Evolutionary conservation across 495 filamentous ascomycete species (phyloP).

Genomic region (Hyaloscypha bicolor): DNA sequence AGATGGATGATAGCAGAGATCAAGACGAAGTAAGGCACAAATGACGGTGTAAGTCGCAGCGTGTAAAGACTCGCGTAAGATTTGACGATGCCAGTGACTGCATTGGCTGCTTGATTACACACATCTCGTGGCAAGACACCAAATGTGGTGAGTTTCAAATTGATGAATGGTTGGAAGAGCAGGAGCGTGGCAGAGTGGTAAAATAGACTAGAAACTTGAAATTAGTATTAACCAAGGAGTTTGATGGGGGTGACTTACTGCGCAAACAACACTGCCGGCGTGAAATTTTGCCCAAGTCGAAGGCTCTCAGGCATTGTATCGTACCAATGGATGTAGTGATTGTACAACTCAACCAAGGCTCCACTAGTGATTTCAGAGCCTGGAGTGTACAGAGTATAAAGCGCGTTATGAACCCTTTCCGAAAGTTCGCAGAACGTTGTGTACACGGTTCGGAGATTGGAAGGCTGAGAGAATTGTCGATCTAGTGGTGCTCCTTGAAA

Average conservation of each 20-base stretch:
- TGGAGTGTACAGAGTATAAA: slow-evolving; percentile 62
- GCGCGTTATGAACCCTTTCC: slow-evolving; percentile 62
- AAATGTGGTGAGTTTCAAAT: slow-evolving; percentile 49
- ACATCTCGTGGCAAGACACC: slow-evolving; percentile 58
- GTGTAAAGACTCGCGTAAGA: slow-evolving; percentile 59
- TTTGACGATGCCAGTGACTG: slow-evolving; percentile 53
- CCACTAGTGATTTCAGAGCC: slow-evolving; percentile 57
- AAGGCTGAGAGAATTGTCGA: no score
- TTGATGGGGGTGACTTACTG: slow-evolving; percentile 50
- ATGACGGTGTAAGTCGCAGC: slow-evolving; percentile 53
- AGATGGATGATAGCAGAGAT: slow-evolving; percentile 61
- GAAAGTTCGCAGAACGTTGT: slow-evolving; percentile 32
- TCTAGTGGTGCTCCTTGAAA: no score
- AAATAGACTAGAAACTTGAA: slow-evolving; percentile 52
- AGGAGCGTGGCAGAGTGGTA: slow-evolving; percentile 61
- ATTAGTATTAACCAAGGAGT: background rate
- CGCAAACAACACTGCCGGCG: slow-evolving; percentile 58
- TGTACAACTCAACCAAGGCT: slow-evolving; percentile 55
- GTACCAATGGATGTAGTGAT: slow-evolving; percentile 51
- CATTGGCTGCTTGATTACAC: slow-evolving; percentile 59
- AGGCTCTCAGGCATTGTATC: slow-evolving; percentile 57
- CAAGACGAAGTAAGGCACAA: slow-evolving; percentile 58
- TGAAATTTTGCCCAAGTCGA: slow-evolving; percentile 54
- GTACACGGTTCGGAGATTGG: no score
- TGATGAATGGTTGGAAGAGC: slow-evolving; percentile 65